A percentile compares a stretch with the other conserved stretches of the same genome.
These are phyloP conservation scores for Boletus sensibilis DNA, from an alignment of 768 basidiomycete genomes.

Conservation along the genomic window DNA sequence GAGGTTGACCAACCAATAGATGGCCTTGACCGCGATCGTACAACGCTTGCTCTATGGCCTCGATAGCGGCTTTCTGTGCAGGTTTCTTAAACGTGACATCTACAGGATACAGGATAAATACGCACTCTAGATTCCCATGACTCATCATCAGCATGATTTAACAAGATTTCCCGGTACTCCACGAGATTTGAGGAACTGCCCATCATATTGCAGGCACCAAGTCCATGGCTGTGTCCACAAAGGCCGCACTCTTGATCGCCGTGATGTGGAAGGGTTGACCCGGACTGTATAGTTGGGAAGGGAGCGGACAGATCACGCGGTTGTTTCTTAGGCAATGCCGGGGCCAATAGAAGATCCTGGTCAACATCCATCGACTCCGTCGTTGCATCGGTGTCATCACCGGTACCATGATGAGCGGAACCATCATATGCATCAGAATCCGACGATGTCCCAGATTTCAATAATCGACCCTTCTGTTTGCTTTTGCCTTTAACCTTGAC, in stretches of 20 bases:
- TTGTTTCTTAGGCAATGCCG: slow-evolving; percentile 4
- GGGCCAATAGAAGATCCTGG: neutral
- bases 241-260: slow-evolving; percentile 50
- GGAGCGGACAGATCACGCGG: neutral
- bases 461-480: slow-evolving; percentile 35
- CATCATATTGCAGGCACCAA: slow-evolving; percentile 60
- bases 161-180: slow-evolving; percentile 66
- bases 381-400: slow-evolving; percentile 26
- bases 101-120: slow-evolving; percentile 16
- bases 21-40: slow-evolving; percentile 51
- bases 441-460: slow-evolving; percentile 34
- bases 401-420: slow-evolving; percentile 14
- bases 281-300: slow-evolving; percentile 1
- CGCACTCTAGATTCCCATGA: slow-evolving; percentile 61
- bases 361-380: slow-evolving; percentile 23
- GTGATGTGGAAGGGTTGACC: neutral
- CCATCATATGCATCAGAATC: slow-evolving; percentile 42
- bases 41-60: slow-evolving; percentile 67
- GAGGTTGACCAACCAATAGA: slow-evolving; percentile 63
- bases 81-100: slow-evolving; percentile 4
- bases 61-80: slow-evolving; percentile 59
- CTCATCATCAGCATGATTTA: slow-evolving; percentile 64
- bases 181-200: slow-evolving; percentile 62
- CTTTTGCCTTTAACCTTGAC: slow-evolving; percentile 35
- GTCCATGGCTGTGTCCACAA: slow-evolving; percentile 54